These are phyloP conservation scores for Didymella arachidicola DNA, from an alignment of 2,329 filamentous ascomycete genomes.

Conservation along the genomic window DNA sequence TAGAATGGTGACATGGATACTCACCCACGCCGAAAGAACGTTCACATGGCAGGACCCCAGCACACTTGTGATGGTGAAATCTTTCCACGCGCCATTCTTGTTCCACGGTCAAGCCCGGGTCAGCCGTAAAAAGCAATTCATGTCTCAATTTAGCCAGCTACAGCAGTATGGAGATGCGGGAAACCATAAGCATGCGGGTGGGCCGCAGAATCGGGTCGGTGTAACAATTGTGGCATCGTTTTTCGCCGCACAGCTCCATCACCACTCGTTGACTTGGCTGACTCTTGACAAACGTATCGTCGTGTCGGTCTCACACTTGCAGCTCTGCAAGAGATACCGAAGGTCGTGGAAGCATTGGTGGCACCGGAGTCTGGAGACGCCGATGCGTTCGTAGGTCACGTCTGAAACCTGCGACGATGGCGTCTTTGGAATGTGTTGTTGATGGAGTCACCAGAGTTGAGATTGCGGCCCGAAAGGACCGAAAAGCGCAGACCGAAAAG, in stretches of 20 bases:
- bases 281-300: constrained; percentile 4
- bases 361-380: not conserved
- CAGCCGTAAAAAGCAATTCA: constrained; percentile 15
- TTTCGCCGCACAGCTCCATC: constrained; percentile 10
- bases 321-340: constrained; percentile 6
- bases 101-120: constrained; percentile 14
- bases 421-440: constrained; percentile 13
- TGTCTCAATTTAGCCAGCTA: constrained; percentile 17
- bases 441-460: constrained; percentile 9
- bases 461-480: constrained; percentile 8
- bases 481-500: constrained; percentile 6
- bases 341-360: constrained; percentile 6
- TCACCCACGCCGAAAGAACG: constrained; percentile 11
- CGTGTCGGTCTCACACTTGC: constrained; percentile 3
- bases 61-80: constrained; percentile 2
- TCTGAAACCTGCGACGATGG: constrained; percentile 6
- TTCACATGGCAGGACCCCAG: constrained; percentile 12
- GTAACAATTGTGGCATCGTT: constrained; percentile 20
- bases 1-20: constrained; percentile 15
- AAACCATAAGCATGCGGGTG: constrained; percentile 23
- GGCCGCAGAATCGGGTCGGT: constrained; percentile 26
- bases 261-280: constrained; percentile 12
- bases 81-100: constrained; percentile 13
- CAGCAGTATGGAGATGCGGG: constrained; percentile 20
- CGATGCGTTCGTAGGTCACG: constrained; percentile 1